Percentiles rank a stretch among this genome's conserved stretches.
Evolutionary conservation across 2,329 filamentous ascomycete genomes (phyloP).

Genomic region (Arthrinium phaeospermum): DNA sequence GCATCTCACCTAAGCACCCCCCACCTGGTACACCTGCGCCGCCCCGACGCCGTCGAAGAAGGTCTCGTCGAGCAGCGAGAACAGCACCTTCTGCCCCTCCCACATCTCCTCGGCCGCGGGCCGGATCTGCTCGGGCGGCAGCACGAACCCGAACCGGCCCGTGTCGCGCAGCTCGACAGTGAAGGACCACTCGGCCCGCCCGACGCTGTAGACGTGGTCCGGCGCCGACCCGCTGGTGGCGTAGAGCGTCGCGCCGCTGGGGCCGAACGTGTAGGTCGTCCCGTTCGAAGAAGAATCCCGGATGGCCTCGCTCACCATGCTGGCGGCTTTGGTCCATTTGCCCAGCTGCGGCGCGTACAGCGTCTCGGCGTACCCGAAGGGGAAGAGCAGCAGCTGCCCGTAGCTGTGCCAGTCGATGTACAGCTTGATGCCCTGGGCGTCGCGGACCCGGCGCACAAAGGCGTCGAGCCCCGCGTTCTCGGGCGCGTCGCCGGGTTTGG

Average conservation of each 20-base stretch:
- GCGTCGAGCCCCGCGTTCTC: slow-evolving; percentile 52
- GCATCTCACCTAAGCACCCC: background rate
- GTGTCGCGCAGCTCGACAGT: slow-evolving; percentile 36
- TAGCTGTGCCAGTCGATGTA: slow-evolving; percentile 67
- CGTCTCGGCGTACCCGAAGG: slow-evolving; percentile 61
- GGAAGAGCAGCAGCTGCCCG: slow-evolving; percentile 57
- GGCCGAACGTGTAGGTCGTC: slow-evolving; percentile 34
- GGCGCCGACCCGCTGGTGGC: slow-evolving; percentile 33
- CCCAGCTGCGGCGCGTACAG: slow-evolving; percentile 47
- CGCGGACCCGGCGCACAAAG: slow-evolving; percentile 38
- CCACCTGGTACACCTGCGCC: slow-evolving; percentile 8
- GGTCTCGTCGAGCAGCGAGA: slow-evolving; percentile 4
- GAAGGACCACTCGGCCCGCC: slow-evolving; percentile 33
- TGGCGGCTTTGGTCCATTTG: slow-evolving; percentile 41
- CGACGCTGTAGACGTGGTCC: slow-evolving; percentile 34
- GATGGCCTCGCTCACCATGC: slow-evolving; percentile 44
- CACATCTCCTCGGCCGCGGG: slow-evolving; percentile 37
- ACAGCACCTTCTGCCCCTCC: slow-evolving; percentile 42
- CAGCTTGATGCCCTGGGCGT: slow-evolving; percentile 52
- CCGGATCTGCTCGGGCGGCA: slow-evolving; percentile 33
- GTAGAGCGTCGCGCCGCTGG: slow-evolving; percentile 34
- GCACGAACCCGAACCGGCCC: slow-evolving; percentile 33
- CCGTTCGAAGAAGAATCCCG: slow-evolving; percentile 37
- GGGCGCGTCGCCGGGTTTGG: slow-evolving; percentile 46
- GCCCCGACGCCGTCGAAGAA: slow-evolving; percentile 14